phyloP scores from a whole-genome alignment of 305 asterid genomes.

The Fraxinus sp. region DNA sequence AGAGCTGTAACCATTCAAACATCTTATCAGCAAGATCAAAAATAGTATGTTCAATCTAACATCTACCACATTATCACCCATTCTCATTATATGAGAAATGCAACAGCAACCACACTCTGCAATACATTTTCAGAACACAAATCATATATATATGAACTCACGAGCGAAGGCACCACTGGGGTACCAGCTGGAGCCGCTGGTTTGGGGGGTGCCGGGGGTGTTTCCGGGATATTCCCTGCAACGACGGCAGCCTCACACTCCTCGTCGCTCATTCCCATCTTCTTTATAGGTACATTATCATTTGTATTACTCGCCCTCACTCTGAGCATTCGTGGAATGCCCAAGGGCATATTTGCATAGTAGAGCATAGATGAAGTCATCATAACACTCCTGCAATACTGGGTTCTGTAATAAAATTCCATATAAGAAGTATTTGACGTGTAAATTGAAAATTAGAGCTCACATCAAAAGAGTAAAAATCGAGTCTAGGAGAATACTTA shows the following conservation, averaged over 20 bases:
- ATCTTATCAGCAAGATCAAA: background rate
- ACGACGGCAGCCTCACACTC: constrained; percentile 88
- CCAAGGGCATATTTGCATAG: constrained; percentile 32
- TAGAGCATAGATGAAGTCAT: constrained; percentile 56
- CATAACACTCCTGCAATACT: constrained; percentile 13
- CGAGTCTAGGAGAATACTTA: constrained; percentile 3
- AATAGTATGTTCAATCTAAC: constrained; percentile 6
- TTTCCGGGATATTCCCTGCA: constrained; percentile 79
- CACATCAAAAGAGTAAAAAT: background rate
- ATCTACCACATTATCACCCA: background rate
- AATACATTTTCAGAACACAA: background rate
- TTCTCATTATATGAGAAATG: background rate
- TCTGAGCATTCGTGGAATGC: constrained; percentile 27
- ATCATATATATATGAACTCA: constrained; percentile 33
- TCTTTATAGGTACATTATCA: constrained; percentile 40
- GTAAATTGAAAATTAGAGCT: constrained; percentile 2
- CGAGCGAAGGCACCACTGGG: constrained; percentile 58
- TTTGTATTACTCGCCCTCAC: constrained; percentile 47
- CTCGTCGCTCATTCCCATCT: constrained; percentile 53
- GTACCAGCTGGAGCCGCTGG: constrained; percentile 82
- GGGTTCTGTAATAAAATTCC: background rate
- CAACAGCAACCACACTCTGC: background rate
- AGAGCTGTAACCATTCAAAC: background rate
- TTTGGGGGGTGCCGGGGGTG: constrained; percentile 73
- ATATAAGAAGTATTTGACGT: background rate